These are phyloP conservation scores for Boehmeria nivea DNA, from an alignment of 306 rosid species.

Conservation along the genomic window DNA sequence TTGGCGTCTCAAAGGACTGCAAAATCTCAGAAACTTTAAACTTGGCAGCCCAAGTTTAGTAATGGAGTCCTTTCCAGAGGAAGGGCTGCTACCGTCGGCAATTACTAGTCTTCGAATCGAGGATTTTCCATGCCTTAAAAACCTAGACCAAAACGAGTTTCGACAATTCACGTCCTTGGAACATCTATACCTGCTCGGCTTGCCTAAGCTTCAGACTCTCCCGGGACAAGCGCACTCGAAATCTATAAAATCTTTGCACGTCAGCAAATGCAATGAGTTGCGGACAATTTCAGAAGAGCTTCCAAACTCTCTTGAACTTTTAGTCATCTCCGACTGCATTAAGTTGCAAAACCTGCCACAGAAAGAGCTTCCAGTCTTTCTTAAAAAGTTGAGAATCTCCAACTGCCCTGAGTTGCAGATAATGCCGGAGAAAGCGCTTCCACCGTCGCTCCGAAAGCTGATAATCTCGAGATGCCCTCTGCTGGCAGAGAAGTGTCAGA, in stretches of 20 bases:
- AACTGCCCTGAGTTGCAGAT: not conserved
- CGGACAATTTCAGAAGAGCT: not conserved
- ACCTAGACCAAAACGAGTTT: not conserved
- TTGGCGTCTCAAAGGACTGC: constrained; percentile 12
- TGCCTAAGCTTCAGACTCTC: not conserved
- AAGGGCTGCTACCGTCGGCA: constrained; percentile 13
- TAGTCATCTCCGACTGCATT: not conserved
- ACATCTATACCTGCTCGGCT: not conserved
- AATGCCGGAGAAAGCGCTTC: not conserved
- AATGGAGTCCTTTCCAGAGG: constrained; percentile 15
- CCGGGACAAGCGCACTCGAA: not conserved
- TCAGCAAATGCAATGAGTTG: not conserved
- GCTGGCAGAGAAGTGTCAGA: not conserved
- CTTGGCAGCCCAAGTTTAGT: not conserved
- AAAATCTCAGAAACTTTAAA: not conserved
- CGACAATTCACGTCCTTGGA: constrained; percentile 3
- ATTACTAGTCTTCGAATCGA: not conserved
- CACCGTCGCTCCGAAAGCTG: not conserved
- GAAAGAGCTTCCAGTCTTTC: too few species aligned
- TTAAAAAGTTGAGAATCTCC: not conserved
- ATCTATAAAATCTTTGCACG: too few species aligned
- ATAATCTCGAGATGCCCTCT: not conserved
- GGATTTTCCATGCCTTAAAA: not conserved
- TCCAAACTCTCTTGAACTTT: not conserved
- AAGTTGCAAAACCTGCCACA: too few species aligned